Conservation (phyloP, 108 stramenopile species). For the Nannochloropsis oceanica region DNA sequence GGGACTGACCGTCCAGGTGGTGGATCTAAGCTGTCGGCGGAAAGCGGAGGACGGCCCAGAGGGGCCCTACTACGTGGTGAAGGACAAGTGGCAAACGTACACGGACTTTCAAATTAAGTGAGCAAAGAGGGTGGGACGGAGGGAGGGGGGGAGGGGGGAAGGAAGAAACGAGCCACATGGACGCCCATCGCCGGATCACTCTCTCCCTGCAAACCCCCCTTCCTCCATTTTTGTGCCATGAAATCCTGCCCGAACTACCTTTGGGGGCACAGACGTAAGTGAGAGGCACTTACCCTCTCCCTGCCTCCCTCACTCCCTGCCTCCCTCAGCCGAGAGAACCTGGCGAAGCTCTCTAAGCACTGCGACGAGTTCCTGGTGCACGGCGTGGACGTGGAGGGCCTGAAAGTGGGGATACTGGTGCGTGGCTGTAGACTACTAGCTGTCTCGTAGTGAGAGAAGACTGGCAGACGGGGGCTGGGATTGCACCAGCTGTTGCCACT, state of each 20-base stretch:
- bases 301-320: neutral
- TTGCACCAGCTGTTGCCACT: too few species aligned
- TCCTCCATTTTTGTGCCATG: neutral
- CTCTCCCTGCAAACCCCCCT: neutral
- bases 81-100: slow-evolving; percentile 86
- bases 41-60: slow-evolving; percentile 13
- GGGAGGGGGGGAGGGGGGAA: neutral
- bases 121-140: neutral
- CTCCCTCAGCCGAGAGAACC: slow-evolving; percentile 45
- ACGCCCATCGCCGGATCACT: neutral
- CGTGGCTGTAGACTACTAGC: too few species aligned
- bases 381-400: slow-evolving; percentile 95
- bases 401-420: slow-evolving; percentile 68
- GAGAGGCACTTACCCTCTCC: neutral
- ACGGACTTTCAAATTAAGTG: slow-evolving; percentile 40
- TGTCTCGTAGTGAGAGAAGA: too few species aligned
- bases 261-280: too few species aligned
- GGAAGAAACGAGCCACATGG: neutral
- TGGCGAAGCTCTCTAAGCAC: slow-evolving; percentile 52
- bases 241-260: neutral
- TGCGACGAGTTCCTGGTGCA: slow-evolving; percentile 94
- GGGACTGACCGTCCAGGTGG: neutral
- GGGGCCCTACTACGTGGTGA: slow-evolving; percentile 73
- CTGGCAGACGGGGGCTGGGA: too few species aligned
- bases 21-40: slow-evolving; percentile 78